Evolutionary conservation across 371 early-diverging fungal genomes (phyloP), one percentile per base, ranked within the genome.

Genomic region (Zychaea mexicana): DNA sequence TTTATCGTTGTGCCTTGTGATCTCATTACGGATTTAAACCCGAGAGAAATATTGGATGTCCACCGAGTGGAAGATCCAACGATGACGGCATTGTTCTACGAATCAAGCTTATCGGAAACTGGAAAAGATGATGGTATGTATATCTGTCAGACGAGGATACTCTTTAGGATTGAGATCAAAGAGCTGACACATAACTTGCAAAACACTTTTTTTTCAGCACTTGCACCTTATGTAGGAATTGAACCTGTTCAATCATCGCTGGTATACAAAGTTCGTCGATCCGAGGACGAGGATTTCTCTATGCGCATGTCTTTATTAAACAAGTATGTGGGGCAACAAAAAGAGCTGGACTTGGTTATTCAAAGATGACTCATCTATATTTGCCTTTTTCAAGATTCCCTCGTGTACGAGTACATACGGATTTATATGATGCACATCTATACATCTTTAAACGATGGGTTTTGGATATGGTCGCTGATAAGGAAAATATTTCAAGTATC

Each of bases 401-500:
- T 19, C 79, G 82, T n/a, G 77, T 95, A 42, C 76, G 86, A 32
- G 64, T 96, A 38, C 84, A 89, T 59, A 89, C 92, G 21, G 83
- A 88, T 56, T 75, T 94, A 61, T 88, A 90, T 58, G 95, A 96
- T 77, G 93, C 93, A 6, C 98, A 96, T 64, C 64, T 96, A 31
- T 97, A 96, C 66, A 86, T 96, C 15, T 91, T 95, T 74, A 92
- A 94, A 65, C 82, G 85, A 52, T 96, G 96, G 96, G 89, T 96
- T 3, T 71, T 96, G 46, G 96, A 96, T 71, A 73, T 93, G 63
- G 67, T 96, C 19, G 82, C 74, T 2, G 84, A 82, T 55, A 86
- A 87, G 72, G 82, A 90, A 24, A 84, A 83, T 24, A 84, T 95
- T 26, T 79, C 84, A 15, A 94, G 93, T 64, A 78, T 97, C 19